Base-by-base conservation (phyloP, 495 filamentous ascomycete genomes). In the Penicillium paradoxum region DNA sequence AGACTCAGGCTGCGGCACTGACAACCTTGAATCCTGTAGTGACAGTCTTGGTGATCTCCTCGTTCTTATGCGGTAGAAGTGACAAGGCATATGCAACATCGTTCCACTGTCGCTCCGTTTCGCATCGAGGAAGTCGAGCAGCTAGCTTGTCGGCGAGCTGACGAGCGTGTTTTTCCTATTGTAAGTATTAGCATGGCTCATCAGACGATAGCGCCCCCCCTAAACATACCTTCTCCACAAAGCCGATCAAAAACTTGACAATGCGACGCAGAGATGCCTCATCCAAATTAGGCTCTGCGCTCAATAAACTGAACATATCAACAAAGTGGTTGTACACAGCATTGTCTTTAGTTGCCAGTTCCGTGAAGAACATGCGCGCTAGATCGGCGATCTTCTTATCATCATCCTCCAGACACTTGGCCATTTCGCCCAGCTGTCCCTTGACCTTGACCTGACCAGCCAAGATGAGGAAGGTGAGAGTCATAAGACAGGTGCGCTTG, bases 361-460 rank as follows among this genome's bases (percentile, higher is more conserved):
- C 93, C 0, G 89, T 91, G 67, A 99, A 99, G 81, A 99, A 99
- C 95, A 97, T 99, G 27, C 90, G 78, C 21, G 90, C 87, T 57
- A 99, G 76, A 63, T 99, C 93, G 2, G 89, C 87, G 53, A 96
- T 96, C 46, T 89, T 80, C 74, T 90, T 92, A 62, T 99, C 93
- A 2, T 85, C 82, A 56, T 97, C 95, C 68, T 99, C 93, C 24
- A 97, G 78, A 64, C 93, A 99, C 71, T 97, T 97, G 17, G 93
- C 93, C 93, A 99, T 99, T 71, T 97, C 93, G 22, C 93, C 95
- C 18, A 99, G 77, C 71, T 99, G 93, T n/a, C 93, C 93, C 75
- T 99, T 99, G 66, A 99, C 93, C 73, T 99, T 99, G 70, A 99
- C 93, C 71, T 99, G 93, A 17, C 93, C 93, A 0, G 93, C 93